Conservation (phyloP, 2,329 filamentous ascomycete species). For the Magnaporthiopsis poae region DNA sequence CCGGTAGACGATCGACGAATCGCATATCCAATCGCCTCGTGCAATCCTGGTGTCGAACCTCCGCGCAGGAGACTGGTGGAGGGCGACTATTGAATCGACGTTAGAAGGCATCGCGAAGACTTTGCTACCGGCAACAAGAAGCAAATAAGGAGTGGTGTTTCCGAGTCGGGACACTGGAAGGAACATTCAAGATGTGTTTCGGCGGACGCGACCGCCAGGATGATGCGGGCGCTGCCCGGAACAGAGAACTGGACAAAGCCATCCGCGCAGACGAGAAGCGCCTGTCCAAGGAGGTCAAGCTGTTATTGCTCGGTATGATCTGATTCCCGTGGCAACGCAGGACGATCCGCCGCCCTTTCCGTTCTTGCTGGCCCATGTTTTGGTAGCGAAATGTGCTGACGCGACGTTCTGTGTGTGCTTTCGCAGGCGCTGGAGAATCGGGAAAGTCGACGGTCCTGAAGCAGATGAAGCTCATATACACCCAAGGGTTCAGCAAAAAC, state of each 20-base stretch:
- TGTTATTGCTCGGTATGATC: constrained; percentile 72
- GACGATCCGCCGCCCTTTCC: too few species aligned
- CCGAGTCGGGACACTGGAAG: neutral
- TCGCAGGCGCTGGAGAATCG: constrained; percentile 84
- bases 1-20: neutral
- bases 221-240: constrained; percentile 43
- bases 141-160: neutral
- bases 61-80: neutral
- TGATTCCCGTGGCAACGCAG: too few species aligned
- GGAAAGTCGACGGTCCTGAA: constrained; percentile 96
- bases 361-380: neutral
- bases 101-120: neutral
- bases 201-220: constrained; percentile 42
- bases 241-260: constrained; percentile 72
- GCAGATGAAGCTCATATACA: constrained; percentile 97
- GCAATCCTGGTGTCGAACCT: neutral
- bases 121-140: neutral
- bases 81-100: neutral
- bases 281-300: constrained; percentile 80
- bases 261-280: constrained; percentile 82
- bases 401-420: neutral
- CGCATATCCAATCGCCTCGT: neutral
- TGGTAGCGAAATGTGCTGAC: constrained; percentile 1
- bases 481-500: constrained; percentile 77
- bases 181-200: constrained; percentile 49